A percentile compares a stretch with the other conserved stretches of the same genome.
Evolutionary conservation across 2,329 filamentous ascomycete genomes (phyloP).

Genomic region (Penicillium sp.): DNA sequence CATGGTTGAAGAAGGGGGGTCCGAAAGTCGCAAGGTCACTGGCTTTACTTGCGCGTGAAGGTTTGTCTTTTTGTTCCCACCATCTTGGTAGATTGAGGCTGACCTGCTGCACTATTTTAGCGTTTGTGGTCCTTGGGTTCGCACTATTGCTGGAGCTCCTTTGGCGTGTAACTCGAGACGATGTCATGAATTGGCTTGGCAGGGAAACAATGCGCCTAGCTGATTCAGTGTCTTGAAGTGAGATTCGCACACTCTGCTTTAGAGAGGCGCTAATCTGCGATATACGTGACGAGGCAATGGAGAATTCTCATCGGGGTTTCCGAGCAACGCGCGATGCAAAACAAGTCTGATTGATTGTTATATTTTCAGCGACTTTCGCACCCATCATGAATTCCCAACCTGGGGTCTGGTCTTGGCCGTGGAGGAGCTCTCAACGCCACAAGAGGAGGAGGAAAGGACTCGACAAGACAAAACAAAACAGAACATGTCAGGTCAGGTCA

Average conservation of each 20-base stretch:
- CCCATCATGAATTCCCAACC: not conserved
- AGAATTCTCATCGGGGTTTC: no score
- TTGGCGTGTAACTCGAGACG: not conserved
- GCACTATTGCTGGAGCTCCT: slow-evolving; percentile 7
- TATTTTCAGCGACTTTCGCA: not conserved
- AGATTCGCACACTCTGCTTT: not conserved
- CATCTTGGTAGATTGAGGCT: not conserved
- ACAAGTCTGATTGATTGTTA: not conserved
- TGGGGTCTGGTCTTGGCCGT: not conserved
- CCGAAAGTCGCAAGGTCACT: slow-evolving; percentile 15
- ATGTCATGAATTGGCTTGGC: not conserved
- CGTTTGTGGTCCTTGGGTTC: slow-evolving; percentile 3
- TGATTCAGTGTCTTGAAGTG: not conserved
- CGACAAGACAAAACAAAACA: not conserved
- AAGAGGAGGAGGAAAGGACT: not conserved
- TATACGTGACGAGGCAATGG: not conserved
- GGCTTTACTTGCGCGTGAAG: slow-evolving; percentile 29
- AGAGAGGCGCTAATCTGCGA: no score
- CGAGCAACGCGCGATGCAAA: not conserved
- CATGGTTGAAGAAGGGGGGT: slow-evolving; percentile 31
- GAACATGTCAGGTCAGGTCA: no score
- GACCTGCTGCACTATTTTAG: not conserved
- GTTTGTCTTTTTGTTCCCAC: slow-evolving; percentile 21
- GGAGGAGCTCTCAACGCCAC: not conserved
- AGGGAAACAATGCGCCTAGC: no score